Conservation (phyloP, 208 protist genomes). For the Balamuthia mandrillaris region DNA sequence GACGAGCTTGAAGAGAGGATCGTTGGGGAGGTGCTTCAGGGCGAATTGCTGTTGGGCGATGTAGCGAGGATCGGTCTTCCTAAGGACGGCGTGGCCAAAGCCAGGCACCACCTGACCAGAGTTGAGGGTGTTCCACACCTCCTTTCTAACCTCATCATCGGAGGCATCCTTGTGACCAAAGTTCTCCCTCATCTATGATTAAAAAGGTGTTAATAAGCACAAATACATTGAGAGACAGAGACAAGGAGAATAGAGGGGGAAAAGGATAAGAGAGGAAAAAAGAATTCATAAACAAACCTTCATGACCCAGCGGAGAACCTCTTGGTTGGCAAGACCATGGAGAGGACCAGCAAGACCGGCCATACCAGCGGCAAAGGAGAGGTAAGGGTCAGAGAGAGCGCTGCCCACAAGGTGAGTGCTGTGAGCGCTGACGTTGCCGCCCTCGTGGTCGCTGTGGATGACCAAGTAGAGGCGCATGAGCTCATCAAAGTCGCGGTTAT, state of each 20-base stretch:
- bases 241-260: background rate
- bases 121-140: conserved; percentile 87
- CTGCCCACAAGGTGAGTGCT: conserved; percentile 93
- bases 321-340: conserved; percentile 96
- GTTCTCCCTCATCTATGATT: conserved; percentile 50
- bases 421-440: conserved; percentile 95
- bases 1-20: conserved; percentile 91
- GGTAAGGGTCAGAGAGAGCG: conserved; percentile 95
- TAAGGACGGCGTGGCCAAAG: conserved; percentile 95
- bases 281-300: no score
- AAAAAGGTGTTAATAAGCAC: conserved; percentile 16
- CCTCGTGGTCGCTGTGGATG: conserved; percentile 83
- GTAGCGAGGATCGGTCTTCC: conserved; percentile 96
- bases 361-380: conserved; percentile 88
- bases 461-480: conserved; percentile 96
- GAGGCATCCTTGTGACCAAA: conserved; percentile 53
- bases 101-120: conserved; percentile 84
- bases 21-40: conserved; percentile 89
- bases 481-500: conserved; percentile 84
- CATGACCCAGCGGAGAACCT: conserved; percentile 81
- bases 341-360: conserved; percentile 94
- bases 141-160: conserved; percentile 78
- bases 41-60: conserved; percentile 94
- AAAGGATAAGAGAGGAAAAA: no score
- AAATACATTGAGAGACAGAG: background rate